Evolutionary conservation across 352 stramenopile genomes (phyloP).

Genomic region (Pythium plurisporium): DNA sequence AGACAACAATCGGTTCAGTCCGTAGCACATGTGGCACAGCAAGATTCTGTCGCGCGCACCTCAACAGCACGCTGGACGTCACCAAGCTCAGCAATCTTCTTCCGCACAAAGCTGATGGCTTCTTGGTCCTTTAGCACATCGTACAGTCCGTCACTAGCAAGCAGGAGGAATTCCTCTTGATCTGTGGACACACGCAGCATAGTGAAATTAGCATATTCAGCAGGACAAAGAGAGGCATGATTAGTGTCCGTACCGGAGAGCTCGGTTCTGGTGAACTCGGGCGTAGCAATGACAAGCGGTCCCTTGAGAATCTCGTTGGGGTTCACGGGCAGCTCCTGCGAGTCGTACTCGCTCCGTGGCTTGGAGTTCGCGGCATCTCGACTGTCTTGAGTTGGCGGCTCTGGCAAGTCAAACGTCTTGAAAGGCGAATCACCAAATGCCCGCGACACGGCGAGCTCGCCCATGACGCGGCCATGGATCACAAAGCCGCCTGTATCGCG

Average conservation of each 20-base stretch:
- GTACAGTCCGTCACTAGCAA: conserved; percentile 78
- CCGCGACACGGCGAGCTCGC: conserved; percentile 74
- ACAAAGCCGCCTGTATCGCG: conserved; percentile 91
- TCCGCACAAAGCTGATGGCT: conserved; percentile 67
- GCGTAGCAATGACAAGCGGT: conserved; percentile 72
- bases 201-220: neutral
- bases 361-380: conserved; percentile 33
- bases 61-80: conserved; percentile 79
- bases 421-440: conserved; percentile 93
- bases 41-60: conserved; percentile 25
- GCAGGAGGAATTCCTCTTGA: conserved; percentile 74
- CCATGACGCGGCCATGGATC: conserved; percentile 93
- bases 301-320: conserved; percentile 84
- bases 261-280: conserved; percentile 70
- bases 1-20: neutral
- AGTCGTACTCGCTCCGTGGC: conserved; percentile 66
- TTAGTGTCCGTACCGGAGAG: conserved; percentile 36
- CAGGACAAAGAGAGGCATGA: too few relatives aligned
- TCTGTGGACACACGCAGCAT: conserved; percentile 21
- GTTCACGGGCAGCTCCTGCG: conserved; percentile 73
- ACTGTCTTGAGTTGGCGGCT: conserved; percentile 28
- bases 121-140: conserved; percentile 85
- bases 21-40: neutral
- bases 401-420: conserved; percentile 86
- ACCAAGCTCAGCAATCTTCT: conserved; percentile 59